These are phyloP conservation scores for Yarrowia hollandica DNA, from an alignment of 805 yeast genomes.

Conservation along the genomic window DNA sequence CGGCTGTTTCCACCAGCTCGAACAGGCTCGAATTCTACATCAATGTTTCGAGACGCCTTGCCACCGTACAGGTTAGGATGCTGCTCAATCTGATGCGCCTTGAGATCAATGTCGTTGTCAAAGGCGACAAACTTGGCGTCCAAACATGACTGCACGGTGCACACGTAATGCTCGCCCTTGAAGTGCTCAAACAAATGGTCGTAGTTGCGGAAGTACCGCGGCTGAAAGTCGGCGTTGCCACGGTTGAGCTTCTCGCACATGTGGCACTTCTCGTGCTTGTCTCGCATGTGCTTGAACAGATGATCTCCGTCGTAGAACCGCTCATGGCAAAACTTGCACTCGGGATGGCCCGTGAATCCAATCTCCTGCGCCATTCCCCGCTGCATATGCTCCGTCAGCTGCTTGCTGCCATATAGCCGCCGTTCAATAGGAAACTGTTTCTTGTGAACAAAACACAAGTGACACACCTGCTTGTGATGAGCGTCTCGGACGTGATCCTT, in stretches of 20 bases:
- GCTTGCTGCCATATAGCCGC: constrained; percentile 57
- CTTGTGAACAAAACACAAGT: constrained; percentile 74
- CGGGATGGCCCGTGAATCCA: constrained; percentile 88
- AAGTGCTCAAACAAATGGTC: constrained; percentile 76
- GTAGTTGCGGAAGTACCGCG: constrained; percentile 77
- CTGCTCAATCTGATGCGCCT: constrained; percentile 82
- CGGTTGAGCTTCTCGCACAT: constrained; percentile 66
- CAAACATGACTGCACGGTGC: constrained; percentile 73
- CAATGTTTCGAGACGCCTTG: constrained; percentile 14
- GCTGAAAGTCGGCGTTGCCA: constrained; percentile 49
- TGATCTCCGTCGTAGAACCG: constrained; percentile 90
- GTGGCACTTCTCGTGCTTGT: constrained; percentile 83
- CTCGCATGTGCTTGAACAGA: constrained; percentile 74
- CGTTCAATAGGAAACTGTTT: constrained; percentile 76
- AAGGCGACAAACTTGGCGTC: constrained; percentile 93
- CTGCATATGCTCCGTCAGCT: constrained; percentile 66
- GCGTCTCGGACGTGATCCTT: constrained; percentile 60
- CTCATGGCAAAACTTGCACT: constrained; percentile 75
- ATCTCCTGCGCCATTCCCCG: constrained; percentile 58
- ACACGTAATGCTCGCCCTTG: constrained; percentile 66
- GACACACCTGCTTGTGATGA: constrained; percentile 76
- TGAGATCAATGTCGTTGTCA: constrained; percentile 77
- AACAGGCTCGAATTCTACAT: background rate
- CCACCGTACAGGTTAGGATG: constrained; percentile 63
- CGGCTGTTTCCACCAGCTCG: constrained; percentile 30